Evolutionary conservation across 768 basidiomycete species (phyloP), one percentile per base, ranked within the genome.

Genomic region (Suillus lakei): DNA sequence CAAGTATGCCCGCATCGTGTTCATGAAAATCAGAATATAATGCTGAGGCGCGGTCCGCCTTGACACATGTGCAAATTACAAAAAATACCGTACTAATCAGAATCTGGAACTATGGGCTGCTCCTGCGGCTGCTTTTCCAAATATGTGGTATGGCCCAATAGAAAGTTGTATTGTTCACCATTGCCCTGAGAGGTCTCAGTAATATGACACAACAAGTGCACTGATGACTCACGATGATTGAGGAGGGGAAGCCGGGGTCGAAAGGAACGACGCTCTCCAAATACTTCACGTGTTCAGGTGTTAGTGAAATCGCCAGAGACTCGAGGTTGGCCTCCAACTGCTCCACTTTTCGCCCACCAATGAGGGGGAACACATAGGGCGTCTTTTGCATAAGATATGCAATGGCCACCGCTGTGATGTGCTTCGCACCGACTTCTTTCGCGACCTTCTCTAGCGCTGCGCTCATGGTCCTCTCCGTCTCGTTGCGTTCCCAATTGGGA

Each of bases 341-440:
- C 70, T 85, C 84, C 41, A 84, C 71, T 68, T 86, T 87, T 61
- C 84, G 77, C 1, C 83, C 82, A 13, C 84, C 84, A 44, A 85
- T 75, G 63, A 85, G 76, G 0, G 84, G 83, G 75, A 86, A 85
- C 1, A 84, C 83, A 61, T 77, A 84, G 0, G 81, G 80, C 5
- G 82, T 76, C 72, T 54, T 54, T 38, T 87, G 82, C 73, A 87
- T 74, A 9, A 86, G 73, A 66, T 84, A 86, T 21, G 84, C 83
- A 64, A 86, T 83, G 9, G 85, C 84, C 4, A 86, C 84, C 18
- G 66, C 65, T 39, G 78, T 76, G 66, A 81, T 74, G 51, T 71
- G 71, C 64, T 77, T 69, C 5, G 72, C 71, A 5, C 80, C 80
- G 26, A 80, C 71, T 64, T 83, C 77, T 9, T 71, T 71, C 0